Evolutionary conservation across 176 grass and related monocot species (phyloP).

Genomic region (Carex littledalei): DNA sequence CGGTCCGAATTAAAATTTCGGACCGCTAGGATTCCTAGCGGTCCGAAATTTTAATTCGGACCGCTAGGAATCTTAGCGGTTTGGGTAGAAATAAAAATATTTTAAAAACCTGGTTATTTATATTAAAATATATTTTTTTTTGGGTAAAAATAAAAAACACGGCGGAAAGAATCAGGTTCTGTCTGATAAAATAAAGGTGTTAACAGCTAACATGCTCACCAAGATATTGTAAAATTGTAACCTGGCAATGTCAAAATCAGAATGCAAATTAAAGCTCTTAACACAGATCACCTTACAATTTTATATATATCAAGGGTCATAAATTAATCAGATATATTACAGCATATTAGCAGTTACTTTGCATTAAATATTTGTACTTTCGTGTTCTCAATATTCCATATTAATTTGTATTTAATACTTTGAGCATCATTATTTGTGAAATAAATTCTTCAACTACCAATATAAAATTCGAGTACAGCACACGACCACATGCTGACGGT

Average conservation of each 20-base stretch:
- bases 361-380: not conserved
- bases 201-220: not conserved
- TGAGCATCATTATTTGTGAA: not conserved
- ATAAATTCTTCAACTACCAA: not conserved
- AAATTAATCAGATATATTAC: too few relatives aligned
- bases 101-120: too few relatives aligned
- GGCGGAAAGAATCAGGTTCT: not conserved
- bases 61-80: too few relatives aligned
- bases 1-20: too few relatives aligned
- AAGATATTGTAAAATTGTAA: not conserved
- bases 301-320: not conserved
- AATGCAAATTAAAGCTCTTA: not conserved
- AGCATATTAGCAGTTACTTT: not conserved
- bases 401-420: not conserved
- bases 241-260: not conserved
- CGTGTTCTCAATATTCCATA: not conserved
- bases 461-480: slow-evolving; percentile 4
- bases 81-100: too few relatives aligned
- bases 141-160: too few relatives aligned
- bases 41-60: too few relatives aligned
- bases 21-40: too few relatives aligned
- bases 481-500: not conserved
- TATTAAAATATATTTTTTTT: too few relatives aligned
- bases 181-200: not conserved
- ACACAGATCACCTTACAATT: not conserved